Conservation (phyloP, 2,329 filamentous ascomycete species). For the Fusarium transvaalense region DNA sequence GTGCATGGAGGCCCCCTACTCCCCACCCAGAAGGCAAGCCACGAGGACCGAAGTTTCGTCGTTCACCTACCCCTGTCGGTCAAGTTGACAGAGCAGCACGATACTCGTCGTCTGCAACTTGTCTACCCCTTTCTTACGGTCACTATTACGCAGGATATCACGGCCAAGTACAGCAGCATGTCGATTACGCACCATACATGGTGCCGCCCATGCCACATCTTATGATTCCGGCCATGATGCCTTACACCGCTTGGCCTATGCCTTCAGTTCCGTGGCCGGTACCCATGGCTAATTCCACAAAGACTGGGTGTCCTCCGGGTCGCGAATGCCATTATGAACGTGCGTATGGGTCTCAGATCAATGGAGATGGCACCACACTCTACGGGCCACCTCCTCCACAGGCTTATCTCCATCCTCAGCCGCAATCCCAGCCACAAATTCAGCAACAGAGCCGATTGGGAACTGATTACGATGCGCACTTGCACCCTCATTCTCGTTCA, state of each 20-base stretch:
- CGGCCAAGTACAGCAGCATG: neutral
- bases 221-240: constrained; percentile 5
- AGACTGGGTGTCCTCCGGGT: neutral
- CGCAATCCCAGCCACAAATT: neutral
- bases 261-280: constrained; percentile 2
- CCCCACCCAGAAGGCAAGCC: constrained; percentile 28
- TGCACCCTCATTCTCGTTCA: constrained; percentile 2
- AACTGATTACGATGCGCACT: neutral
- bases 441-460: neutral
- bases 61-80: neutral
- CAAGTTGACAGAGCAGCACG: neutral
- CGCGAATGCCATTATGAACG: neutral
- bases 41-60: constrained; percentile 4
- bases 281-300: neutral
- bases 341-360: neutral
- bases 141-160: neutral
- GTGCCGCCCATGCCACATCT: neutral
- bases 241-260: constrained; percentile 27
- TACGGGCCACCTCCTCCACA: constrained; percentile 5
- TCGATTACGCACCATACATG: constrained; percentile 9
- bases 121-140: neutral
- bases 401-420: constrained; percentile 3
- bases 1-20: constrained; percentile 27
- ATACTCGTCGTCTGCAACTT: neutral
- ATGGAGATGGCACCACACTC: neutral